Percentiles rank a stretch among this genome's conserved stretches.
Evolutionary conservation across 768 basidiomycete species (phyloP).

Genomic region (Podaxis sp.): DNA sequence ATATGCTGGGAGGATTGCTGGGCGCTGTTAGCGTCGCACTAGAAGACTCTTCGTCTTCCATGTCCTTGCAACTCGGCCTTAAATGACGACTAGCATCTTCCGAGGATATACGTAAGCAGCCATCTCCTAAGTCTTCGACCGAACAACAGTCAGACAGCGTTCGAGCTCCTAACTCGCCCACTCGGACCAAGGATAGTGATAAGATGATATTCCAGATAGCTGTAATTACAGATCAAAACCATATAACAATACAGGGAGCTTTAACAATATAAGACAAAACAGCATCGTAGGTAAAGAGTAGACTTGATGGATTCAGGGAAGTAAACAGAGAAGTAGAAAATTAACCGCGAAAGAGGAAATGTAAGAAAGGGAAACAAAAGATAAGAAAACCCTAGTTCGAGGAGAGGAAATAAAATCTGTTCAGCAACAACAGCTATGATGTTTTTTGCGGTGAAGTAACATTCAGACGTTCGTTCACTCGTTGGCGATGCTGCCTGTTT

Average conservation of each 20-base stretch:
- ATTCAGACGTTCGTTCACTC: slow-evolving; percentile 61
- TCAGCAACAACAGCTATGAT: slow-evolving; percentile 14
- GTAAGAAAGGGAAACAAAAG: slow-evolving; percentile 8
- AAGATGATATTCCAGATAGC: slow-evolving; percentile 21
- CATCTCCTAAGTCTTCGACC: neutral
- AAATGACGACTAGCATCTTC: neutral
- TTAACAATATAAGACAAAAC: slow-evolving; percentile 20
- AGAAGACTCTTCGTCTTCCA: neutral
- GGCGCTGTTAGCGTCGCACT: neutral
- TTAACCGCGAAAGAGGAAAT: slow-evolving; percentile 4
- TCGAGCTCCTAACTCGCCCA: neutral
- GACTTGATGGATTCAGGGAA: slow-evolving; percentile 15
- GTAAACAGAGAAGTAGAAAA: slow-evolving; percentile 16
- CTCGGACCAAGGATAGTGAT: neutral
- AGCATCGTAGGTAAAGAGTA: slow-evolving; percentile 18
- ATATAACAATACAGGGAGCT: slow-evolving; percentile 38
- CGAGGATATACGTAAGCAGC: neutral
- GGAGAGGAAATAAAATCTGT: slow-evolving; percentile 1
- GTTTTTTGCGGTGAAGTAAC: slow-evolving; percentile 15
- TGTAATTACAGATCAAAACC: slow-evolving; percentile 29
- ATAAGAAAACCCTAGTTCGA: slow-evolving; percentile 10
- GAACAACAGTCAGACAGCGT: neutral
- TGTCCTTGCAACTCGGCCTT: neutral
- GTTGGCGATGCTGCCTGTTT: slow-evolving; percentile 77
- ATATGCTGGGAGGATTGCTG: neutral